These are phyloP conservation scores for Lepiota subincarnata DNA, from an alignment of 768 basidiomycete species.

Conservation along the genomic window DNA sequence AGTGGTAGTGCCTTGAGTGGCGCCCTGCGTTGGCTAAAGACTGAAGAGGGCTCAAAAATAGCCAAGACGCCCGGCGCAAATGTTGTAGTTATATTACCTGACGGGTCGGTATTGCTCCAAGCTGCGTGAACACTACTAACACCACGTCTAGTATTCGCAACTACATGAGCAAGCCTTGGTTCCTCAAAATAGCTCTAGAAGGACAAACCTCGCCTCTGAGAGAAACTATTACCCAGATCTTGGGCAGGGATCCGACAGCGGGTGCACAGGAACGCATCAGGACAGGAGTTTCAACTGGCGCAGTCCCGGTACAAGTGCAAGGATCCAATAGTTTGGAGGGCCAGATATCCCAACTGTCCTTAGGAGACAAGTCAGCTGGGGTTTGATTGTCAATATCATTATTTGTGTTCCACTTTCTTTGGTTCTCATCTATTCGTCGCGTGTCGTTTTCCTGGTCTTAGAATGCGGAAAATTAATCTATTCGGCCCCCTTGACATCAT, in stretches of 20 bases:
- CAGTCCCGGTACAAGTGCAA: background rate
- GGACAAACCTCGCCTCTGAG: conserved; percentile 53
- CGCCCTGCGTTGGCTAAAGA: conserved; percentile 73
- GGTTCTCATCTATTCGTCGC: too few species aligned
- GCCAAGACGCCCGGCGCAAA: conserved; percentile 73
- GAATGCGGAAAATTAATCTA: background rate
- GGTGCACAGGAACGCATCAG: background rate
- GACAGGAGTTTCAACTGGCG: background rate
- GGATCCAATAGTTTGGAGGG: background rate
- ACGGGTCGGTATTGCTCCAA: conserved; percentile 59
- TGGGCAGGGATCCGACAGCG: conserved; percentile 15
- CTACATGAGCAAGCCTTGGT: conserved; percentile 95
- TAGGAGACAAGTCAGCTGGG: background rate
- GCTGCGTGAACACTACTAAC: conserved; percentile 8
- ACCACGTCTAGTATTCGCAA: conserved; percentile 65
- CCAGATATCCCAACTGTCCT: background rate
- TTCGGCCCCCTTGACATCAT: background rate
- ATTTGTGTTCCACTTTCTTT: background rate
- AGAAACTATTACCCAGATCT: conserved; percentile 33
- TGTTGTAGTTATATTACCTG: conserved; percentile 85
- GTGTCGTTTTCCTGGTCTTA: background rate
- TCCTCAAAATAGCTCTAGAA: conserved; percentile 63
- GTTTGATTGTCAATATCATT: too few species aligned
- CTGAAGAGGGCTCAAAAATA: conserved; percentile 56
- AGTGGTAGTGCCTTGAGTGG: conserved; percentile 84